Evolutionary conservation across 768 basidiomycete species (phyloP).

Genomic region (Cyclocybe aegerita): DNA sequence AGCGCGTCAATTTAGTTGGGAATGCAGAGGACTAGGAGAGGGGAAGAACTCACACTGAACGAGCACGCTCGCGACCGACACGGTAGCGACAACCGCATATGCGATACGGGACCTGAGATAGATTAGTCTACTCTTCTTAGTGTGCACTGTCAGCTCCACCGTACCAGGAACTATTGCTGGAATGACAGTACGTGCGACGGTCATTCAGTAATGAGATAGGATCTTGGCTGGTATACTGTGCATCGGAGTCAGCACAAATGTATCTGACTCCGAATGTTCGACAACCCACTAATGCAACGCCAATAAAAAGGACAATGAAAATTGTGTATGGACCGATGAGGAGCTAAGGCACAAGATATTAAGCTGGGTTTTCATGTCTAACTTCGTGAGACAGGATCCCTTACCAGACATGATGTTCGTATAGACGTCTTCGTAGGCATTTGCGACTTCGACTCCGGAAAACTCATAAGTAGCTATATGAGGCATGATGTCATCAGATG

Average conservation of each 20-base stretch:
- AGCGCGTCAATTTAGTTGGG: neutral
- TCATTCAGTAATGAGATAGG: conserved; percentile 12
- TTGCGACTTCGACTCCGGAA: conserved; percentile 12
- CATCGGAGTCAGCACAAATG: neutral
- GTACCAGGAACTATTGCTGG: conserved; percentile 14
- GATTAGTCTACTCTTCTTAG: neutral
- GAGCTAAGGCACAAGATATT: conserved; percentile 2
- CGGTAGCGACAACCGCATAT: conserved; percentile 12
- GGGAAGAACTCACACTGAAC: conserved; percentile 14
- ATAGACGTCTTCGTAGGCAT: conserved; percentile 8
- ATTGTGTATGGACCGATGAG: conserved; percentile 20
- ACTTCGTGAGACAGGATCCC: neutral
- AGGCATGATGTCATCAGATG: neutral
- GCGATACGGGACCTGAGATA: conserved; percentile 14
- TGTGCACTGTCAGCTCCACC: neutral
- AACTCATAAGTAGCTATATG: conserved; percentile 16
- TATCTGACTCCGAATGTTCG: neutral
- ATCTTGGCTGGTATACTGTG: conserved; percentile 14
- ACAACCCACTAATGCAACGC: conserved; percentile 14
- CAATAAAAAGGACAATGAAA: conserved; percentile 17
- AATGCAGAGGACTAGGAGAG: neutral
- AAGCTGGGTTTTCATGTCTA: neutral
- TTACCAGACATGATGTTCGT: conserved; percentile 7
- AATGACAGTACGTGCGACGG: conserved; percentile 16
- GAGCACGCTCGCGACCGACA: conserved; percentile 15